Evolutionary conservation across 495 filamentous ascomycete species (phyloP).

Genomic region (Penicillium canescens): DNA sequence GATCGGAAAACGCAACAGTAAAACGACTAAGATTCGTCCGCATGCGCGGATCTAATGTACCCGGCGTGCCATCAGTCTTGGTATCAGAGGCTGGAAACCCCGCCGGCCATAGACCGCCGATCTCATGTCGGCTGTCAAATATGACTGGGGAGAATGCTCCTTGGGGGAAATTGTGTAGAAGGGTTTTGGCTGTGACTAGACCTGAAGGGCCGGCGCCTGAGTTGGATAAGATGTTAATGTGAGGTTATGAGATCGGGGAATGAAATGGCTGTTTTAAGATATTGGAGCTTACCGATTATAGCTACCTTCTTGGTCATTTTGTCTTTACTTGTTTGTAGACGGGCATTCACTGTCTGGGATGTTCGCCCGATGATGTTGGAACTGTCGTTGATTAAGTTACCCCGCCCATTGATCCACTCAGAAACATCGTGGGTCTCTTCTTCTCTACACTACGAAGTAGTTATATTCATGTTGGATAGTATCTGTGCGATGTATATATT

Average conservation of each 20-base stretch:
- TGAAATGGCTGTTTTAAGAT: not conserved
- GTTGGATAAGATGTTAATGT: not conserved
- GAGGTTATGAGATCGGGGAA: too few relatives aligned
- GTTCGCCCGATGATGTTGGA: not conserved
- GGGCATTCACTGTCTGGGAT: not conserved
- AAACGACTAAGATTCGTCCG: conserved; percentile 77
- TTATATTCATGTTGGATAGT: not conserved
- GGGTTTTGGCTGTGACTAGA: conserved; percentile 77
- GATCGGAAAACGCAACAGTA: conserved; percentile 77
- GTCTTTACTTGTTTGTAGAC: not conserved
- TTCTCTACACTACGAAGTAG: not conserved
- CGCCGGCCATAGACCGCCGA: conserved; percentile 74
- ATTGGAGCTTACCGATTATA: conserved; percentile 56
- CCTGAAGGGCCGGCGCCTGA: conserved; percentile 80
- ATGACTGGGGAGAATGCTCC: conserved; percentile 66
- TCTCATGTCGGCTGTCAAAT: conserved; percentile 62
- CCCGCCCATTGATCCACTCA: conserved; percentile 7
- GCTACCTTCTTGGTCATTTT: conserved; percentile 59
- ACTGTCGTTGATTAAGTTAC: not conserved
- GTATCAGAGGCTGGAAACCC: conserved; percentile 33
- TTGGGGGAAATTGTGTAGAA: conserved; percentile 59
- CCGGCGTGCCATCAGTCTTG: conserved; percentile 30
- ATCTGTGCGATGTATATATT: not conserved
- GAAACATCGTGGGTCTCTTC: not conserved
- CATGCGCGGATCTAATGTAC: conserved; percentile 65